Conservation (phyloP, 192 early-diverging fungal genomes). For the Linnemannia exigua region DNA sequence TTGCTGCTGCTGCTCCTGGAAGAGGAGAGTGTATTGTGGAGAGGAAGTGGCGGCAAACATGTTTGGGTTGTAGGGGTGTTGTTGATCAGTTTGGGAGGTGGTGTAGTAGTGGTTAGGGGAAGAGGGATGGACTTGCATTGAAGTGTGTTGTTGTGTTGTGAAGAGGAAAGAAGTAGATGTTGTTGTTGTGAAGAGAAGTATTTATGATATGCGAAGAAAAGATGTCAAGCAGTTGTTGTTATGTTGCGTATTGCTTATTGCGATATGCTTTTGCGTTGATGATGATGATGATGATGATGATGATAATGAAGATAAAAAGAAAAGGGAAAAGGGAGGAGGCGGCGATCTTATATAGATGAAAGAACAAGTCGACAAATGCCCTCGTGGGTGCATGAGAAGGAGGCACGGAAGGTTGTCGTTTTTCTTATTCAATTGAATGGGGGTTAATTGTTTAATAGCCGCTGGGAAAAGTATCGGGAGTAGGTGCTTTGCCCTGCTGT, state of each 20-base stretch:
- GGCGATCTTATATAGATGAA: slow-evolving; percentile 26
- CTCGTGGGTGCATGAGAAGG: background rate
- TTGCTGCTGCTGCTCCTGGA: slow-evolving; percentile 14
- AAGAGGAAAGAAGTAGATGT: background rate
- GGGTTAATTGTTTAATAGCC: background rate
- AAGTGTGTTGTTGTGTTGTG: background rate
- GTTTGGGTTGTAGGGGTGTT: slow-evolving; percentile 53
- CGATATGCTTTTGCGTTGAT: background rate
- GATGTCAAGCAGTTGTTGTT: too few relatives aligned
- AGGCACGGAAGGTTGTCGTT: background rate
- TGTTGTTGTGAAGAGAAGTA: background rate
- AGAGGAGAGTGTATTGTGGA: slow-evolving; percentile 38
- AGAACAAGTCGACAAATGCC: slow-evolving; percentile 4
- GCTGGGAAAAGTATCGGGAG: slow-evolving; percentile 1
- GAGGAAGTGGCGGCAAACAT: slow-evolving; percentile 41
- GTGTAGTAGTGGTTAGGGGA: slow-evolving; percentile 16
- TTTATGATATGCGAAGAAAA: background rate
- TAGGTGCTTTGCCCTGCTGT: background rate
- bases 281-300: slow-evolving; percentile 13
- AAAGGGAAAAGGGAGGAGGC: background rate
- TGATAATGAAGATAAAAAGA: slow-evolving; percentile 17
- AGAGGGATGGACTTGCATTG: slow-evolving; percentile 47
- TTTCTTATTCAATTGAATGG: slow-evolving; percentile 5
- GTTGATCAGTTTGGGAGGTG: slow-evolving; percentile 2
- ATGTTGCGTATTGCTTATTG: background rate